These are phyloP conservation scores for Lactifluus rugatus DNA, from an alignment of 768 basidiomycete genomes.

Conservation along the genomic window DNA sequence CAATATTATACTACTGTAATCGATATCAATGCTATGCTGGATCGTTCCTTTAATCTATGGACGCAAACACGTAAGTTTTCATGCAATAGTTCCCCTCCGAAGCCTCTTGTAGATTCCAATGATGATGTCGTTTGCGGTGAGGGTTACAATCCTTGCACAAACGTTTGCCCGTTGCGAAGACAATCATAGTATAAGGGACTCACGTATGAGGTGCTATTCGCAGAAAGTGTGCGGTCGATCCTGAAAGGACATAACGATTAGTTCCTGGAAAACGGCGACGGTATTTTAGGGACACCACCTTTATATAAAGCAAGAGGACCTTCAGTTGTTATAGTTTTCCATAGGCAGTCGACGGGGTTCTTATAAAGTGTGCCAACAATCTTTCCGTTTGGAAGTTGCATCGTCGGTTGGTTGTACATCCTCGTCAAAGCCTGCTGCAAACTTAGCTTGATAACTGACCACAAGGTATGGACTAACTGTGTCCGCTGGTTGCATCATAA, in stretches of 20 bases:
- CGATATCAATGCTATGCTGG: not conserved
- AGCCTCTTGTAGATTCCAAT: conserved; percentile 52
- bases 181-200: conserved; percentile 24
- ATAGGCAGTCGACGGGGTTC: conserved; percentile 91
- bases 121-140: conserved; percentile 81
- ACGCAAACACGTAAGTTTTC: not conserved
- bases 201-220: conserved; percentile 90
- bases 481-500: conserved; percentile 93
- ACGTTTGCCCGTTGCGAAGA: not conserved
- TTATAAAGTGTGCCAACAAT: conserved; percentile 71
- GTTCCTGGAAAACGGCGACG: not conserved
- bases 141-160: conserved; percentile 64
- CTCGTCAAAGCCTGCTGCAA: conserved; percentile 66
- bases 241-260: conserved; percentile 29
- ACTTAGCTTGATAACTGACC: conserved; percentile 1
- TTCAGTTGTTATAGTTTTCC: conserved; percentile 89
- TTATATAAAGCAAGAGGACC: conserved; percentile 95
- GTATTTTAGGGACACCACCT: conserved; percentile 34
- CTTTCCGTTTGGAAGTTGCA: conserved; percentile 57
- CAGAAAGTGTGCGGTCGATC: conserved; percentile 88
- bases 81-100: conserved; percentile 15
- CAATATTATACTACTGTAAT: too few species aligned
- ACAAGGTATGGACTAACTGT: conserved; percentile 41
- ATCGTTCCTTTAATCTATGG: not conserved
- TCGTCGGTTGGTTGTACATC: conserved; percentile 93